Percentiles rank a stretch among this genome's conserved stretches.
Evolutionary conservation across 495 filamentous ascomycete genomes (phyloP).

Genomic region (Oleoguttula mirabilis): DNA sequence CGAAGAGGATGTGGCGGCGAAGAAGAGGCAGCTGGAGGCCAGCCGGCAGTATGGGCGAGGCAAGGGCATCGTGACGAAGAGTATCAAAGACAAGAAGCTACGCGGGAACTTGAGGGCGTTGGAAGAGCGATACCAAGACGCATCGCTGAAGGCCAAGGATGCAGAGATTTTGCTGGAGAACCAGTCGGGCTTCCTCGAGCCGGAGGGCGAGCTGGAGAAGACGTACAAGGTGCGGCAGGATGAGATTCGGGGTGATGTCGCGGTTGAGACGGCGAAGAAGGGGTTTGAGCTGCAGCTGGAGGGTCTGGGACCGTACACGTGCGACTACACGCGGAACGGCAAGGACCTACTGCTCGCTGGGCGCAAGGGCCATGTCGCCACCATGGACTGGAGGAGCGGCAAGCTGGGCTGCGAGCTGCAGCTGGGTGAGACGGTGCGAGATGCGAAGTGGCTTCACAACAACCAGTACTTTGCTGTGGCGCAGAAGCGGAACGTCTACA

Average conservation of each 20-base stretch:
- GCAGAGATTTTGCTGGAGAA: constrained; percentile 90
- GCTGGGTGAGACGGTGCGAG: constrained; percentile 74
- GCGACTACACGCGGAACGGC: constrained; percentile 82
- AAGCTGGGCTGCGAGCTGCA: constrained; percentile 85
- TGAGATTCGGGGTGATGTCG: constrained; percentile 64
- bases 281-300: constrained; percentile 80
- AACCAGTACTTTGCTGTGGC: constrained; percentile 95
- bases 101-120: constrained; percentile 63
- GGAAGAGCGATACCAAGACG: constrained; percentile 71
- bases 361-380: constrained; percentile 87
- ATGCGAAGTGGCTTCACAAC: constrained; percentile 88
- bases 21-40: constrained; percentile 41
- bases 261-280: constrained; percentile 76
- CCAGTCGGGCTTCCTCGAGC: constrained; percentile 72
- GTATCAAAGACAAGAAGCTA: constrained; percentile 74
- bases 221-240: constrained; percentile 88
- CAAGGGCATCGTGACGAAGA: constrained; percentile 44
- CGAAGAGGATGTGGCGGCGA: constrained; percentile 19
- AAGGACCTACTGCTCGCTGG: constrained; percentile 74
- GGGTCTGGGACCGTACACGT: constrained; percentile 69
- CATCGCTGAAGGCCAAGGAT: constrained; percentile 72
- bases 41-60: constrained; percentile 76
- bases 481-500: constrained; percentile 93
- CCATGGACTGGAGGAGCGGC: constrained; percentile 91
- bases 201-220: constrained; percentile 75